A percentile compares a stretch with the other conserved stretches of the same genome.
These are phyloP conservation scores for Phytophthora sojae DNA, from an alignment of 352 stramenopile species.

Conservation along the genomic window DNA sequence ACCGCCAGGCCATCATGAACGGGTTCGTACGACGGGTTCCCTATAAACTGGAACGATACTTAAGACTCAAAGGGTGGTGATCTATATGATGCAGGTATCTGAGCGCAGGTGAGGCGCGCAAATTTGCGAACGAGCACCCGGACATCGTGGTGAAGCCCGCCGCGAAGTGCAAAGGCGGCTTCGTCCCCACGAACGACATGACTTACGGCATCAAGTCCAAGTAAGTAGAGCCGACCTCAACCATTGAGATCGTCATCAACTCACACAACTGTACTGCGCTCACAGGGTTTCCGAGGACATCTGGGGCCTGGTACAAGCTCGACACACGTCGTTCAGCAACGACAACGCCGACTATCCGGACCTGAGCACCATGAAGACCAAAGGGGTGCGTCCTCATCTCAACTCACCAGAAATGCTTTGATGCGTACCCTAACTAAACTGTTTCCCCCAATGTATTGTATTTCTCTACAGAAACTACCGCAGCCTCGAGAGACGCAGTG, in stretches of 20 bases:
- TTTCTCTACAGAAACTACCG: conserved; percentile 63
- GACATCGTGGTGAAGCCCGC: conserved; percentile 75
- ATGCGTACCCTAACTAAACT: not conserved
- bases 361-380: conserved; percentile 82
- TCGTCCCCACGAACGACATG: conserved; percentile 61
- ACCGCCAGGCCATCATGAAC: conserved; percentile 66
- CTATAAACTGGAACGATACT: too few relatives aligned
- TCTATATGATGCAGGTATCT: conserved; percentile 43
- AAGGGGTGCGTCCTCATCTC: conserved; percentile 56
- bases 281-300: conserved; percentile 79
- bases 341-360: conserved; percentile 82
- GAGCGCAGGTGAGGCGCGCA: conserved; percentile 60
- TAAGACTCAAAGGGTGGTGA: not conserved
- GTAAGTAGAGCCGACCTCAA: conserved; percentile 30
- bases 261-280: not conserved
- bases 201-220: conserved; percentile 84
- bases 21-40: conserved; percentile 38
- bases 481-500: conserved; percentile 75
- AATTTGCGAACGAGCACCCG: conserved; percentile 74
- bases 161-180: conserved; percentile 62
- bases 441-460: not conserved
- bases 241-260: not conserved
- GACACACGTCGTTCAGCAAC: conserved; percentile 67
- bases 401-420: not conserved
- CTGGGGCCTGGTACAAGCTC: conserved; percentile 70